A percentile compares a stretch with the other conserved stretches of the same genome.
Conservation (phyloP, 257 asterid species). For the Solanum chmielewskii region DNA sequence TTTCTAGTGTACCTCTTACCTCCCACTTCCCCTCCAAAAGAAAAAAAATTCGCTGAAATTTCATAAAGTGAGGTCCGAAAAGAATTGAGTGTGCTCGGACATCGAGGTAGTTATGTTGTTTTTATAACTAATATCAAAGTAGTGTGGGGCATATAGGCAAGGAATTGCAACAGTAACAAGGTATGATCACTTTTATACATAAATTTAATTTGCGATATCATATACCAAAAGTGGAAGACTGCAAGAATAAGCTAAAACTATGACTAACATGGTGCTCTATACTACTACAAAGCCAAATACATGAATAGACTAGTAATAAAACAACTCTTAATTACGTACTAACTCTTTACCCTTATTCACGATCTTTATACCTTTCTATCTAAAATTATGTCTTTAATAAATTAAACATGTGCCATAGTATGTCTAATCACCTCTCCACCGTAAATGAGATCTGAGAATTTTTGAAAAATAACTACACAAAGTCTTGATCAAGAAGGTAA, state of each 20-base stretch:
- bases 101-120: not conserved
- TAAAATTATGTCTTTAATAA: too few species aligned
- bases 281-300: too few species aligned
- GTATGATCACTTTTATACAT: too few species aligned
- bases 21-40: not conserved
- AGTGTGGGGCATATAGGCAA: too few species aligned
- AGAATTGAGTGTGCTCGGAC: accelerated
- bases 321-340: not conserved
- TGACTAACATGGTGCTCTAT: too few species aligned
- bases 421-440: not conserved
- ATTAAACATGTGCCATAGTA: not conserved
- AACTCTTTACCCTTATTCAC: too few species aligned
- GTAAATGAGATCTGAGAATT: not conserved
- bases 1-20: not conserved
- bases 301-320: not conserved
- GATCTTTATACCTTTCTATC: not conserved
- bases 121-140: too few species aligned
- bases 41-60: accelerated
- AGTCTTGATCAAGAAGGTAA: not conserved
- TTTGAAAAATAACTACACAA: not conserved
- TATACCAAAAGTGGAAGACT: not conserved
- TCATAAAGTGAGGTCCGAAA: accelerated
- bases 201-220: too few species aligned
- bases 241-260: too few species aligned
- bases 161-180: too few species aligned